Base-by-base conservation (phyloP, 1,284 basidiomycete genomes). In the Fereydounia khargensis region DNA sequence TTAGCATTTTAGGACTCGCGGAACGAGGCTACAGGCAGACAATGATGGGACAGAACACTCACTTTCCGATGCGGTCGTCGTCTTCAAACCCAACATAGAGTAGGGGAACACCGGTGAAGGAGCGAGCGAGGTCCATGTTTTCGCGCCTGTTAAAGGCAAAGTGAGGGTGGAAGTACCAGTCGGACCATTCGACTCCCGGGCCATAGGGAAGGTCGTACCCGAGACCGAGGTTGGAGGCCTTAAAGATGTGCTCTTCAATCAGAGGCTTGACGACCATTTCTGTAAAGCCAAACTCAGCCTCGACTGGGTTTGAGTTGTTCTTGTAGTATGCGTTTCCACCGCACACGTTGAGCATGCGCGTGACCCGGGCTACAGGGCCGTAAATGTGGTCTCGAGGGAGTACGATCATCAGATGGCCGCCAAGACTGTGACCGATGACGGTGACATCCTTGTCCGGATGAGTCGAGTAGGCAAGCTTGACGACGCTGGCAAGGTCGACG, bases 131-230 rank as follows among this genome's bases (percentile, higher is more conserved):
- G 27, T 50, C 34, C 33, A 65, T 33, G 33, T 68, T 62, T 17
- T 51, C 50, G 13, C 31, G 43, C 1, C 53, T 28, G 16, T 58
- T 46, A 24, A 68, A 59, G n/a, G 55, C 55, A 39, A 68, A 68
- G 41, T 56, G 64, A 1, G 64, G 50, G 21, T 65, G 64, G 20
- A 52, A 60, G 54, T 57, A 66, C 66, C 66, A 68, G 11, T 54
- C 48, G 1, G 57, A 39, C 66, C 66, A 68, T 19, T 68, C 66
- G 6, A 46, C 22, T 3, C 66, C 66, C 0, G 60, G 58, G 6
- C 65, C 65, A 23, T 62, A 61, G 0, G 66, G 66, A 17, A 68
- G 42, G 36, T 68, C 66, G 42, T 62, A 68, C 0, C 66, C 66
- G 11, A 68, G 37, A 1, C 66, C 64, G 25, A 68, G 37, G 23